phyloP scores from a whole-genome alignment of 805 yeast genomes.

The Candida yuanshanica region DNA sequence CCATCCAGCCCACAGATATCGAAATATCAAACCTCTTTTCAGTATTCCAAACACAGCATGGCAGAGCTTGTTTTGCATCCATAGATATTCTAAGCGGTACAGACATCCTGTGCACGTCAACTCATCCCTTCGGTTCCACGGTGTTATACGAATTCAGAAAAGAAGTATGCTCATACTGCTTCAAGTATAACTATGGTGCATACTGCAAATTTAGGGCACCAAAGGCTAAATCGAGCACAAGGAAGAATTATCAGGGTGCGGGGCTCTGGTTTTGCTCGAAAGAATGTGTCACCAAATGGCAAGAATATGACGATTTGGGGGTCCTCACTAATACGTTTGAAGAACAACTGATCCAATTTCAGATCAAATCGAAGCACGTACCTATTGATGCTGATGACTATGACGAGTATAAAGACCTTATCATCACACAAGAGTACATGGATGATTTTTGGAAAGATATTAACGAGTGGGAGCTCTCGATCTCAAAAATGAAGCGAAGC shows the following conservation, averaged over 20 bases:
- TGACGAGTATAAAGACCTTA: slow-evolving; percentile 7
- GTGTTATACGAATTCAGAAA: slow-evolving; percentile 50
- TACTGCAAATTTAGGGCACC: slow-evolving; percentile 37
- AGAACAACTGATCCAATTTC: slow-evolving; percentile 16
- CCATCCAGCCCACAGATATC: slow-evolving; percentile 12
- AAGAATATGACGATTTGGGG: slow-evolving; percentile 28
- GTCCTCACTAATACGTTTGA: slow-evolving; percentile 34
- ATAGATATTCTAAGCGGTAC: slow-evolving; percentile 35
- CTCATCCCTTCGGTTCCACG: slow-evolving; percentile 43
- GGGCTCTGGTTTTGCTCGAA: slow-evolving; percentile 52
- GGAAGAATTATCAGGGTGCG: slow-evolving; percentile 28
- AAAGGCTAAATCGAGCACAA: slow-evolving; percentile 7
- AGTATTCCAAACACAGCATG: slow-evolving; percentile 39
- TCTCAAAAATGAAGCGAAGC: slow-evolving; percentile 29
- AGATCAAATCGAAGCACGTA: slow-evolving; percentile 25
- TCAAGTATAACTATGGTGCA: slow-evolving; percentile 41
- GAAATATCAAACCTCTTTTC: slow-evolving; percentile 28
- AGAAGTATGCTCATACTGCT: slow-evolving; percentile 57
- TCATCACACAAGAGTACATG: slow-evolving; percentile 18
- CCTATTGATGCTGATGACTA: slow-evolving; percentile 6
- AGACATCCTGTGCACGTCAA: slow-evolving; percentile 31
- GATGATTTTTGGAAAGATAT: slow-evolving; percentile 34
- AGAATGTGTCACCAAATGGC: slow-evolving; percentile 36
- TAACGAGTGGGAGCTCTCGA: slow-evolving; percentile 31
- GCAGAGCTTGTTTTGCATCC: slow-evolving; percentile 57